phyloP scores from a whole-genome alignment of 75 land plant genomes.

The Sequoia sempervirens region DNA sequence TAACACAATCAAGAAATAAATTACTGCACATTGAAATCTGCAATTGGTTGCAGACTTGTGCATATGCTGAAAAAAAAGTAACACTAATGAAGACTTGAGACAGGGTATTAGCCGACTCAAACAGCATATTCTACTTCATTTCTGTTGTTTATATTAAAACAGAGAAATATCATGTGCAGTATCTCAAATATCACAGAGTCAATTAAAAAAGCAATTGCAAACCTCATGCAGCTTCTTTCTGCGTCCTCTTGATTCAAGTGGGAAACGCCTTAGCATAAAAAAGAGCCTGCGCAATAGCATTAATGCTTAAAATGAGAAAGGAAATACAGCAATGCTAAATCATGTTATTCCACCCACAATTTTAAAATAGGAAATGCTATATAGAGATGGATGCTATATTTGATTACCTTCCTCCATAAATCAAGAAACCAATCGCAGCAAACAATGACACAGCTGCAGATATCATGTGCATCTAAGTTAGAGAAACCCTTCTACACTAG shows the following conservation, averaged over 20 bases:
- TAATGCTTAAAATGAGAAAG: not conserved
- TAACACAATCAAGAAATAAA: slow-evolving; percentile 7
- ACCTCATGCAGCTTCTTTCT: slow-evolving; percentile 67
- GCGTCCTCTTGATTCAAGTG: slow-evolving; percentile 58
- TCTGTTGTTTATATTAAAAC: not conserved
- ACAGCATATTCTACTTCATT: not conserved
- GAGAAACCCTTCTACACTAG: not conserved
- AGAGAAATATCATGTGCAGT: not conserved
- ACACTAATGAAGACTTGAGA: not conserved
- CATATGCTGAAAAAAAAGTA: not conserved
- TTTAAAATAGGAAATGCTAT: not conserved
- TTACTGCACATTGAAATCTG: not conserved
- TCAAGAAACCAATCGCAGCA: slow-evolving; percentile 47
- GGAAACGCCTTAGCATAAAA: slow-evolving; percentile 50
- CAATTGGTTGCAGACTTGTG: not conserved
- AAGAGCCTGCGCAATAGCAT: slow-evolving; percentile 36
- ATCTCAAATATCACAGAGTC: not conserved
- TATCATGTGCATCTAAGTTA: not conserved
- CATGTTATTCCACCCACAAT: not conserved
- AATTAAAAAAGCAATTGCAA: slow-evolving; percentile 2
- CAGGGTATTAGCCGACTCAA: not conserved
- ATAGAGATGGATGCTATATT: not conserved
- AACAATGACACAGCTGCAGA: slow-evolving; percentile 42
- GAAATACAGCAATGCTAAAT: not conserved
- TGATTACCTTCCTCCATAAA: slow-evolving; percentile 54